Evolutionary conservation across 2,329 filamentous ascomycete genomes (phyloP).

Genomic region (Aureobasidium namibiae): DNA sequence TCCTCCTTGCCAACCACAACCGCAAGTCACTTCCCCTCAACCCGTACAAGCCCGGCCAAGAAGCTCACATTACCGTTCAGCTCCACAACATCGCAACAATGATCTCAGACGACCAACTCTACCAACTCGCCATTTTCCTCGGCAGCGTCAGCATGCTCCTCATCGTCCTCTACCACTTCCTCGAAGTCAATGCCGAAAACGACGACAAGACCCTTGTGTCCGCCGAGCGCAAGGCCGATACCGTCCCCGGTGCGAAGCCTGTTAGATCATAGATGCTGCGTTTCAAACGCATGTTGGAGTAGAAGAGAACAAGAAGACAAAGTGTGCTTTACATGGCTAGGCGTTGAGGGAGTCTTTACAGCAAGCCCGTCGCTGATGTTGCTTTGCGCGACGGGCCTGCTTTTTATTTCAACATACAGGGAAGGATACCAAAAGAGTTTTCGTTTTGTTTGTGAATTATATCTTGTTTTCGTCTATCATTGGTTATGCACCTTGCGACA

Average conservation of each 20-base stretch:
- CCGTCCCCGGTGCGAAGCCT: constrained; percentile 22
- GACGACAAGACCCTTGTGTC: constrained; percentile 24
- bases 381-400: neutral
- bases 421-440: constrained; percentile 1
- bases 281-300: neutral
- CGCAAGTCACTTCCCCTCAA: neutral
- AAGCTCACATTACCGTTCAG: neutral
- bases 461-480: neutral
- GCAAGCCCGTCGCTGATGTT: neutral
- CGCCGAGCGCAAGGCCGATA: constrained; percentile 25
- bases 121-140: constrained; percentile 85
- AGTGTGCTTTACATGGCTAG: neutral
- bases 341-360: neutral
- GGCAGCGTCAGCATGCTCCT: constrained; percentile 84
- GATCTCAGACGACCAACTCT: constrained; percentile 91
- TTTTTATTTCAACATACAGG: neutral
- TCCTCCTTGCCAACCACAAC: neutral
- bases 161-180: constrained; percentile 91
- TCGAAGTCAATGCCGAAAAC: constrained; percentile 81
- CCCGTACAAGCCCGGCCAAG: neutral
- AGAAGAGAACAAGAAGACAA: no score
- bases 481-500: neutral
- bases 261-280: constrained; percentile 9
- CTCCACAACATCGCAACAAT: constrained; percentile 46
- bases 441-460: neutral